Conservation (phyloP, 805 yeast genomes). For the Ogataea allantospora region DNA sequence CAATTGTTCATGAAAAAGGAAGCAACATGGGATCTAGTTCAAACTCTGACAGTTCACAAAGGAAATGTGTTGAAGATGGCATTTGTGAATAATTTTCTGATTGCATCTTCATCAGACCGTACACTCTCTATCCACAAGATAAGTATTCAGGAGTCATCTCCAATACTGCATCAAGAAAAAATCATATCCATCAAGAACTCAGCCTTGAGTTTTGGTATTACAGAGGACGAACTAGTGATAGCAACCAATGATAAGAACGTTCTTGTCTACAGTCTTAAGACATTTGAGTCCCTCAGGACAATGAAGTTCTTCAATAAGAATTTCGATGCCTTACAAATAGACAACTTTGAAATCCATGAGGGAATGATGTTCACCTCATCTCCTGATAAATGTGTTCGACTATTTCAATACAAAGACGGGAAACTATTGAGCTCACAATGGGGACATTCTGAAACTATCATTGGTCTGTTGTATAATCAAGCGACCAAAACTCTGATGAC, state of each 20-base stretch:
- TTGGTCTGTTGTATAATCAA: constrained; percentile 37
- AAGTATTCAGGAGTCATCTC: constrained; percentile 14
- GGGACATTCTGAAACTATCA: constrained; percentile 58
- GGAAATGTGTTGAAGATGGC: constrained; percentile 47
- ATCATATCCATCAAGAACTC: constrained; percentile 50
- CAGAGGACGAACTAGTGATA: constrained; percentile 42
- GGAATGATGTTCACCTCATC: constrained; percentile 41
- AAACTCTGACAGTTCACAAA: constrained; percentile 59
- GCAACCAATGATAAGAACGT: constrained; percentile 53
- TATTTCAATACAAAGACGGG: constrained; percentile 46
- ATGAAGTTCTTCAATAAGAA: constrained; percentile 43
- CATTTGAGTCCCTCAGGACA: constrained; percentile 36
- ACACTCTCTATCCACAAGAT: constrained; percentile 53
- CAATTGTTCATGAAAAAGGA: constrained; percentile 43
- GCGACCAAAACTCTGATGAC: constrained; percentile 35
- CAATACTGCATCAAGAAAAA: constrained; percentile 39
- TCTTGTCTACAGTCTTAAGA: constrained; percentile 34
- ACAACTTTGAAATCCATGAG: constrained; percentile 38
- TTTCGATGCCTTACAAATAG: constrained; percentile 44
- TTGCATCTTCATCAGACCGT: constrained; percentile 61
- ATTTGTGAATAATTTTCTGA: constrained; percentile 35
- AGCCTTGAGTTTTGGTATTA: constrained; percentile 43
- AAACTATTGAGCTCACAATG: constrained; percentile 49
- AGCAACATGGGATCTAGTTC: constrained; percentile 48
- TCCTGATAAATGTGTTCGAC: constrained; percentile 57